Evolutionary conservation across 2,329 filamentous ascomycete species (phyloP).

Genomic region (Botryotinia calthae): DNA sequence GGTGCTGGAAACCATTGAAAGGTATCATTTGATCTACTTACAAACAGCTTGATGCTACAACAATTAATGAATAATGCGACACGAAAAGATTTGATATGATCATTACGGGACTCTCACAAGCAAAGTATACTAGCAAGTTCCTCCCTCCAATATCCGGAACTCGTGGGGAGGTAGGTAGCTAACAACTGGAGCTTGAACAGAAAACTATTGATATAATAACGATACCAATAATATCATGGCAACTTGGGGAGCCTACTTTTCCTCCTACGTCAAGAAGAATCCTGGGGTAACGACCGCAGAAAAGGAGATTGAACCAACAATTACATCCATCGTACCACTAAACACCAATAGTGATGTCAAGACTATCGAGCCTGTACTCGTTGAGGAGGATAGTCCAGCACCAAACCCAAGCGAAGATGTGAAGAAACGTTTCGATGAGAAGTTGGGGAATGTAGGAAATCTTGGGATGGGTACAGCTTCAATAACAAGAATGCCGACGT

Average conservation of each 20-base stretch:
- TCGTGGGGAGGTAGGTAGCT: neutral
- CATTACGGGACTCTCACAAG: neutral
- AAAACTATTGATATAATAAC: neutral
- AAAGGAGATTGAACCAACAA: neutral
- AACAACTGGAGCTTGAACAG: neutral
- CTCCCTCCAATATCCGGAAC: neutral
- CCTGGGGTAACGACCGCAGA: slow-evolving; percentile 8
- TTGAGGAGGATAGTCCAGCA: neutral
- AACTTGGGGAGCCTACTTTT: slow-evolving; percentile 30
- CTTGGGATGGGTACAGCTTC: slow-evolving; percentile 9
- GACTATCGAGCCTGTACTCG: neutral
- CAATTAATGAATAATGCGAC: neutral
- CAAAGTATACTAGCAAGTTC: neutral
- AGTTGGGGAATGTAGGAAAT: slow-evolving; percentile 14
- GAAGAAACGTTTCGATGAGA: slow-evolving; percentile 11
- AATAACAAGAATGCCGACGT: slow-evolving; percentile 8
- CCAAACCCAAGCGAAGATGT: neutral
- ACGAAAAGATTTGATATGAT: too few relatives aligned
- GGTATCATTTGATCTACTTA: neutral
- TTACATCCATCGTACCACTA: neutral
- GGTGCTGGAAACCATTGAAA: slow-evolving; percentile 17
- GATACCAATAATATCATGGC: slow-evolving; percentile 20
- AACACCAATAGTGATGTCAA: neutral
- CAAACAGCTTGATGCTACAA: neutral
- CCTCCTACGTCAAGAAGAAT: slow-evolving; percentile 27